These are phyloP conservation scores for Annulohypoxylon moriforme DNA, from an alignment of 495 filamentous ascomycete species.

Conservation along the genomic window DNA sequence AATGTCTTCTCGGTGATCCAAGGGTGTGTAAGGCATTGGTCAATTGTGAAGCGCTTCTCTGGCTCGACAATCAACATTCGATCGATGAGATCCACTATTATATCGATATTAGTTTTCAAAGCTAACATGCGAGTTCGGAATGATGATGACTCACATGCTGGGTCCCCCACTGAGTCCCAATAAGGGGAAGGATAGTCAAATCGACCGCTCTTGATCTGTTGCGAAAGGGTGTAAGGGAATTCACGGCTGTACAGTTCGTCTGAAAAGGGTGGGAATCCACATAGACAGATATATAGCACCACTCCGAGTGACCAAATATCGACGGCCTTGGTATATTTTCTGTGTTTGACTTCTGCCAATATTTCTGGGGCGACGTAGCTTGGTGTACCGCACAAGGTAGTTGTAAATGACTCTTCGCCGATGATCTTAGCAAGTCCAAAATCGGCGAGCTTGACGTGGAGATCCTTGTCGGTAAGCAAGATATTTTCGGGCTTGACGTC, in stretches of 20 bases:
- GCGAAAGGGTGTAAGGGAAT: constrained; percentile 82
- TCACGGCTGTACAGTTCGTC: constrained; percentile 89
- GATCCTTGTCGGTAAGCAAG: constrained; percentile 81
- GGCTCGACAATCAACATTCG: constrained; percentile 91
- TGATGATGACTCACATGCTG: constrained; percentile 65
- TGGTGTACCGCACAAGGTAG: constrained; percentile 95
- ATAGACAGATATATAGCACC: constrained; percentile 98
- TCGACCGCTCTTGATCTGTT: constrained; percentile 87
- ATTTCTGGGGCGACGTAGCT: constrained; percentile 98
- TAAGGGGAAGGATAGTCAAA: constrained; percentile 98
- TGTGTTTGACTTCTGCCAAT: constrained; percentile 76
- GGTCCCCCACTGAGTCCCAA: constrained; percentile 93
- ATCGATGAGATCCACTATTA: constrained; percentile 86
- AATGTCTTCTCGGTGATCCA: constrained; percentile 75
- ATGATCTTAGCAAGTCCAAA: constrained; percentile 99
- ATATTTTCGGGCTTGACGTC: constrained; percentile 99
- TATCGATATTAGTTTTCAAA: constrained; percentile 29
- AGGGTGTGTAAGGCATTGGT: constrained; percentile 90
- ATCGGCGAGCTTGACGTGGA: constrained; percentile 93
- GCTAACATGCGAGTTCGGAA: background rate
- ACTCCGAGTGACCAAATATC: constrained; percentile 98
- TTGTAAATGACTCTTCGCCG: constrained; percentile 98
- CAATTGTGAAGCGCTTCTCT: constrained; percentile 83
- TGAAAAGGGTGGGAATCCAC: constrained; percentile 96
- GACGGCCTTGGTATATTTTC: constrained; percentile 93